These are phyloP conservation scores for Lactuca saligna DNA, from an alignment of 129 eudicot species.

Conservation along the genomic window DNA sequence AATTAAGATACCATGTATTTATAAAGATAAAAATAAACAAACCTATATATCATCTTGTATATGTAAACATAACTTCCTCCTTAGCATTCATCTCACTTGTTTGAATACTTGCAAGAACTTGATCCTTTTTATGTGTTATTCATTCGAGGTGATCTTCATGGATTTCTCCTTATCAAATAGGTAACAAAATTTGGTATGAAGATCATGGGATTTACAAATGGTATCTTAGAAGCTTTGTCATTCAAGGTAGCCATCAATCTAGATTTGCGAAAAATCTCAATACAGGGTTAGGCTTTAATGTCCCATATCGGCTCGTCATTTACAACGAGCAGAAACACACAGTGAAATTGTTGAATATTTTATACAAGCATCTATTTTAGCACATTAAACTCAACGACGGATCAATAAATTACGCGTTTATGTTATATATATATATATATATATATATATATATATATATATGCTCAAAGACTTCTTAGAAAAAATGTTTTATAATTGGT, in stretches of 20 bases:
- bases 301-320: constrained; percentile 95
- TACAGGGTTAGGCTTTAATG: constrained; percentile 90
- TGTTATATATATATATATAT: too few species aligned
- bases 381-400: not conserved
- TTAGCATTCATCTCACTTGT: not conserved
- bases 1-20: too few species aligned
- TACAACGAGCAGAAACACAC: constrained; percentile 51
- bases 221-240: constrained; percentile 81
- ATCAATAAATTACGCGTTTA: too few species aligned
- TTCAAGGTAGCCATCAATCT: constrained; percentile 81
- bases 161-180: not conserved
- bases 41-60: too few species aligned
- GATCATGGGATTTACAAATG: constrained; percentile 58
- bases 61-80: too few species aligned
- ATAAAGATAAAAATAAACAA: too few species aligned
- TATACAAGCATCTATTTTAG: not conserved
- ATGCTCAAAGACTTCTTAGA: not conserved
- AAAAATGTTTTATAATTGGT: not conserved
- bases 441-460: too few species aligned
- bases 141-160: not conserved
- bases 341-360: not conserved
- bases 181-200: constrained; percentile 5
- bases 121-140: not conserved
- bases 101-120: not conserved
- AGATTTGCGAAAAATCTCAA: constrained; percentile 75